A percentile compares a stretch with the other conserved stretches of the same genome.
Evolutionary conservation across 108 stramenopile genomes (phyloP).

Genomic region (Epithemia pelagica): DNA sequence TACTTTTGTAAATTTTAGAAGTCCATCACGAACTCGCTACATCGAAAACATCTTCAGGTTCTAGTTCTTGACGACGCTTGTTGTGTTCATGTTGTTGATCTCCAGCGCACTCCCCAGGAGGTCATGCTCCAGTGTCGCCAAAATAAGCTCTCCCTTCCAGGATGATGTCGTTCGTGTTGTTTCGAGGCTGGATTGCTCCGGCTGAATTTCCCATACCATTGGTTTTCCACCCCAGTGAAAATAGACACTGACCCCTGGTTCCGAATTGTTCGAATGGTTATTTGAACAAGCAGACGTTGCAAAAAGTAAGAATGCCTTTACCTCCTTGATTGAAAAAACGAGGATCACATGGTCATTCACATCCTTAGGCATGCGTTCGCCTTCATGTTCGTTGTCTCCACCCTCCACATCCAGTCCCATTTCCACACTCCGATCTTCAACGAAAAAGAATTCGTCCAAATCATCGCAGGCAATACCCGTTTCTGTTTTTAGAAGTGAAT

Average conservation of each 20-base stretch:
- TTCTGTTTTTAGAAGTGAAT: constrained; percentile 63
- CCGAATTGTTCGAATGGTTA: constrained; percentile 33
- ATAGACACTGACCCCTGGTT: constrained; percentile 40
- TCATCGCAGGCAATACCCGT: constrained; percentile 65
- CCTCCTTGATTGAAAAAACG: constrained; percentile 75
- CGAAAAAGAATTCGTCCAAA: constrained; percentile 63
- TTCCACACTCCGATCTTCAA: constrained; percentile 32
- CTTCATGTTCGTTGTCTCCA: constrained; percentile 3
- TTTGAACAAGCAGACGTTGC: constrained; percentile 37
- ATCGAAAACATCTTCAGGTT: background rate
- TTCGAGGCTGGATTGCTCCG: background rate
- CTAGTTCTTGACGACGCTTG: background rate
- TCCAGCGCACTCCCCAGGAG: constrained; percentile 10
- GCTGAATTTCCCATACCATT: constrained; percentile 32
- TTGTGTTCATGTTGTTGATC: background rate
- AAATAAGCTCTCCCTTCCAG: constrained; percentile 22
- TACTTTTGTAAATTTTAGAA: constrained; percentile 21
- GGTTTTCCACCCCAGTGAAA: constrained; percentile 85
- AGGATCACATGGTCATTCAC: constrained; percentile 68
- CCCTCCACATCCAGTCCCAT: constrained; percentile 13
- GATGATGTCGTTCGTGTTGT: constrained; percentile 35
- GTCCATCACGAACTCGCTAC: too few species aligned
- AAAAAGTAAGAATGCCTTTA: constrained; percentile 76
- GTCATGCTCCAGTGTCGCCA: constrained; percentile 73
- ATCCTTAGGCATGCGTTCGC: constrained; percentile 29